Base-by-base conservation (phyloP, 1,284 basidiomycete species). In the Ustanciosporium gigantosporum region DNA sequence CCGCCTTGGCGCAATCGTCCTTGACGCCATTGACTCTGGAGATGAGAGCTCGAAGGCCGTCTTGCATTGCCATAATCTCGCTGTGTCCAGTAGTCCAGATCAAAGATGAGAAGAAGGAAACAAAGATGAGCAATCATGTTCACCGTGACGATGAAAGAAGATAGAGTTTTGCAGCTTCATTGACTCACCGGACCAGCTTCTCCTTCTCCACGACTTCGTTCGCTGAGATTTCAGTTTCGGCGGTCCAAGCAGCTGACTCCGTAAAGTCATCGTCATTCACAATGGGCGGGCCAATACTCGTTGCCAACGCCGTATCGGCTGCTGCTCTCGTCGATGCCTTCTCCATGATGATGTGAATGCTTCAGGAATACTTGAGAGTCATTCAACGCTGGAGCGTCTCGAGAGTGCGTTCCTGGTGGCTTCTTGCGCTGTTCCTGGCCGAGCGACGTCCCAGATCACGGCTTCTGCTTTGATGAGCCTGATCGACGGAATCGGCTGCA, bases 171-270 rank as follows among this genome's bases (percentile, higher is more conserved):
- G 27, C 23, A 22, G 11, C 41, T 16, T 22, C 3, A 19, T n/a
- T n/a, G 17, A 62, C 72, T 42, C 38, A 74, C 72, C 62, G 56
- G 13, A 77, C 60, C 2, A 76, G 61, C 13, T 61, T 68, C 44
- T 76, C 68, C 65, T 77, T 77, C 36, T 77, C 74, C 15, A 74
- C 65, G 2, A 77, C 69, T n/a, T 75, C 73, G 55, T 68, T 66
- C n/a, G 73, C 59, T 8, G 72, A 70, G 17, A 68, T 62, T 34
- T 77, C 70, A 14, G 72, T 71, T 44, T 71, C 52, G 14, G 59
- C 69, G 2, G 68, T 70, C 68, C 66, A 64, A 7, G 65, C 55
- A 23, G 65, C 60, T 6, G 62, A 48, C 44, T 66, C 62, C 21
- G 48, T 60, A 24, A 66, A 66, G 41, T 55, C 57, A 23, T 61